Evolutionary conservation across 495 filamentous ascomycete species (phyloP), one percentile per base, ranked within the genome.

Genomic region (Neurospora tetraspora): DNA sequence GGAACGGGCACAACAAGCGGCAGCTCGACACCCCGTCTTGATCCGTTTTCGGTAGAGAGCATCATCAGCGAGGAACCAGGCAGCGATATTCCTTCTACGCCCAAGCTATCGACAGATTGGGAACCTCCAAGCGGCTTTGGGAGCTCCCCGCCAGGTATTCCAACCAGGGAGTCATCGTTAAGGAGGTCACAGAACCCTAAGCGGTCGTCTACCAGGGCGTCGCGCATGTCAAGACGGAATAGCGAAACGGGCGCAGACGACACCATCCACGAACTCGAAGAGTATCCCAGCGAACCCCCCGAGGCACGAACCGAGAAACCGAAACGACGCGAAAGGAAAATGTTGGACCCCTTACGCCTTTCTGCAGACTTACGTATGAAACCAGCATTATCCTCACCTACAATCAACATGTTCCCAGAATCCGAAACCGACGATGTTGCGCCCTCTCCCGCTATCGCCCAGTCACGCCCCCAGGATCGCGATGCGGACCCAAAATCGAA

Each of bases 151-250:
- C 86, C 79, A 74, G 80, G 86, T 11, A 91, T 93, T 68, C 91
- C 91, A 6, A 83, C 86, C 5, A 84, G 91, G 71, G 90, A 92
- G 69, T 93, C 91, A 2, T 92, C 90, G 8, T 77, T 93, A 45
- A 83, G 90, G 47, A 91, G 91, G 74, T 85, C 83, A 2, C 80
- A 81, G 12, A 73, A 77, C 8, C 78, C 77, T 20, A 85, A 80
- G 77, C 73, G 84, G 72, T 81, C 83, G 0, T 85, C 83, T 2
- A 79, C 78, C 12, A 78, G 81, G 70, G 78, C 81, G 0, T 82
- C 80, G 4, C 80, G 80, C 69, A 80, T 70, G 11, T 79, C 83
- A 16, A 83, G 76, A 77, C 80, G 80, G n/a, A 82, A 83, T 40
- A 80, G 79, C 73, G 83, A 85, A 2, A 59, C 65, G 12, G 71